Conservation (phyloP, 164 flowering plant species). For the Paratinospora sagittata region DNA sequence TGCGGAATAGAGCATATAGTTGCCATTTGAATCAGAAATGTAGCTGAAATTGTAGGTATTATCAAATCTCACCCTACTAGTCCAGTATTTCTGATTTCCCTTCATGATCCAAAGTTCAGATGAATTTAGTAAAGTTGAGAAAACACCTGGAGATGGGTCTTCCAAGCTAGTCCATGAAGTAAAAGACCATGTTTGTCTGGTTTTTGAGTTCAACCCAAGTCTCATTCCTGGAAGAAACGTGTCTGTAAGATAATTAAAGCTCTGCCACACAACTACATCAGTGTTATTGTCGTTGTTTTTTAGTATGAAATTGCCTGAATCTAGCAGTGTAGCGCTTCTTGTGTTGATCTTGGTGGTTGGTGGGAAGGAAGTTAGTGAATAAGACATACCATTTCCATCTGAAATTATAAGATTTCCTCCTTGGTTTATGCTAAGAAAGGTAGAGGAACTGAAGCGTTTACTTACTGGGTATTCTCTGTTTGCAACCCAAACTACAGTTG, state of each 20-base stretch:
- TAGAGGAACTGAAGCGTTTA: conserved; percentile 15
- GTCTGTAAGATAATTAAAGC: conserved; percentile 34
- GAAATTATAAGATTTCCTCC: conserved; percentile 27
- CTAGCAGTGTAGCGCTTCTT: conserved; percentile 17
- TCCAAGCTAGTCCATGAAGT: conserved; percentile 56
- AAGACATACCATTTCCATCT: conserved; percentile 11
- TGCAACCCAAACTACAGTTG: conserved; percentile 38
- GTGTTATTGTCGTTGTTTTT: not conserved
- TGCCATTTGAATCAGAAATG: not conserved
- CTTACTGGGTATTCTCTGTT: conserved; percentile 35
- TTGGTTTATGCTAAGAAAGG: conserved; percentile 14
- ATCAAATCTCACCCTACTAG: conserved; percentile 18
- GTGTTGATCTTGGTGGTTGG: conserved; percentile 7
- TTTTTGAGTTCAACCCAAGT: conserved; percentile 30
- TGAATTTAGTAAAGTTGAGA: conserved; percentile 40
- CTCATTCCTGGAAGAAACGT: conserved; percentile 43
- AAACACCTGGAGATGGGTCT: conserved; percentile 55
- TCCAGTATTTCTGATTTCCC: conserved; percentile 12
- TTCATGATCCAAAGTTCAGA: conserved; percentile 15
- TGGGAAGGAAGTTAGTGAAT: conserved; percentile 12
- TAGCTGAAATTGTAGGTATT: not conserved
- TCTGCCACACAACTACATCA: conserved; percentile 44
- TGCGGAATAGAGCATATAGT: not conserved
- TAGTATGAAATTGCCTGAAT: conserved; percentile 31
- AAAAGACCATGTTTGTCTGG: conserved; percentile 23